A percentile compares a stretch with the other conserved stretches of the same genome.
Conservation (phyloP, 257 asterid species). For the Solanum ahanhuiri region DNA sequence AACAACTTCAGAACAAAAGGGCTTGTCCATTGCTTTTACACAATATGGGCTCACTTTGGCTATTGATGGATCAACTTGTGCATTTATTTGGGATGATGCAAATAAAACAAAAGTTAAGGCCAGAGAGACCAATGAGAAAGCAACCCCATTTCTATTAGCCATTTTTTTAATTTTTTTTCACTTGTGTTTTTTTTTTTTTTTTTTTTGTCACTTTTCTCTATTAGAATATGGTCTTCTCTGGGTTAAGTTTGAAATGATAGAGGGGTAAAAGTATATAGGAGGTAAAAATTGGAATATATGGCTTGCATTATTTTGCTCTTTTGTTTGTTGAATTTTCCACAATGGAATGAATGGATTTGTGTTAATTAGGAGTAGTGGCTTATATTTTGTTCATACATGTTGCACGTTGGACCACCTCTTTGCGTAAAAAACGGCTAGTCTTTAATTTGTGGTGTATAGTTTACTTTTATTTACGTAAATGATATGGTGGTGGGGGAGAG, state of each 20-base stretch:
- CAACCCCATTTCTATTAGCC: background rate
- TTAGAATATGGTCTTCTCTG: background rate
- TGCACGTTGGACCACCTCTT: background rate
- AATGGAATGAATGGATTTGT: background rate
- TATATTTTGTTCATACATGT: background rate
- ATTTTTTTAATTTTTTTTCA: background rate
- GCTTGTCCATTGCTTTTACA: background rate
- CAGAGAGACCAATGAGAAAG: constrained; percentile 3
- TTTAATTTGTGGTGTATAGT: background rate
- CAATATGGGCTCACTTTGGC: background rate
- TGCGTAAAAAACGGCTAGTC: background rate
- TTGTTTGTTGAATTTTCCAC: background rate
- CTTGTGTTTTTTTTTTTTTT: no score
- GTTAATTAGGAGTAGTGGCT: background rate
- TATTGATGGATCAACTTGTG: background rate
- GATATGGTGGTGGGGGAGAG: background rate
- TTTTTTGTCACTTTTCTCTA: no score
- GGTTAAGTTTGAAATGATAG: background rate
- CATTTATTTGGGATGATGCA: background rate
- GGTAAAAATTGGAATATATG: background rate
- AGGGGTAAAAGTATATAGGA: background rate
- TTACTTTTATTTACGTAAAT: background rate
- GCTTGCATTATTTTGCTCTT: background rate
- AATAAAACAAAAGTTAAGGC: background rate
- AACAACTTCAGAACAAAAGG: background rate